Percentiles rank a stretch among this genome's conserved stretches.
Conservation (phyloP, 2,329 filamentous ascomycete species). For the Epichloe bromicola region DNA sequence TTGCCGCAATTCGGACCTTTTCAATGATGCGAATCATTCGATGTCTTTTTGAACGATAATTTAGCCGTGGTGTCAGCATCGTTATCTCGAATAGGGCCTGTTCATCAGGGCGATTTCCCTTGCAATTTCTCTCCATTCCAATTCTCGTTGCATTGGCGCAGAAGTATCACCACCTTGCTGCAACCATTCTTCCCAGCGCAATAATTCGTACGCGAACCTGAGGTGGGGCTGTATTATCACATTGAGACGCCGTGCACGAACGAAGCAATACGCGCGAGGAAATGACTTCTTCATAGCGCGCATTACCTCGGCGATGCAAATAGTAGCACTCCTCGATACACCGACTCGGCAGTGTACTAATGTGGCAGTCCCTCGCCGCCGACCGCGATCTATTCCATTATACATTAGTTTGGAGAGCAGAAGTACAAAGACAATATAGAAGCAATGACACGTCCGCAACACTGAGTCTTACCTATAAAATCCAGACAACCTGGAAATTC, state of each 20-base stretch:
- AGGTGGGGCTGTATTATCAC: constrained; percentile 98
- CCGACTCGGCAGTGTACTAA: constrained; percentile 94
- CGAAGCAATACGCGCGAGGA: constrained; percentile 89
- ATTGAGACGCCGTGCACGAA: constrained; percentile 81
- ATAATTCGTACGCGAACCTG: constrained; percentile 83
- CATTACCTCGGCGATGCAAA: constrained; percentile 99
- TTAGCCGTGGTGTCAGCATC: neutral
- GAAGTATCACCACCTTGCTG: constrained; percentile 36
- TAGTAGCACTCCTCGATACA: constrained; percentile 88
- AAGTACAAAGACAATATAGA: neutral
- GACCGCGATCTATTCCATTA: constrained; percentile 54
- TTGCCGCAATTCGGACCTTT: too few relatives aligned
- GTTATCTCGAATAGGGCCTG: constrained; percentile 67
- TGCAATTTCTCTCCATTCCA: constrained; percentile 86
- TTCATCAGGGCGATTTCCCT: constrained; percentile 95
- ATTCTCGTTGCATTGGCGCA: constrained; percentile 49
- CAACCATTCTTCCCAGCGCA: constrained; percentile 87
- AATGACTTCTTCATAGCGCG: constrained; percentile 66
- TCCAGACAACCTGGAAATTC: constrained; percentile 77
- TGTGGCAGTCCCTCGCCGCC: constrained; percentile 64
- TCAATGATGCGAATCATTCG: too few relatives aligned
- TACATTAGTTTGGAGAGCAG: neutral
- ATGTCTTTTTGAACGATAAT: neutral
- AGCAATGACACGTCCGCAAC: neutral
- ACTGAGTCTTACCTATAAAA: constrained; percentile 60